Evolutionary conservation across 176 grass and related monocot genomes (phyloP), one percentile per base, ranked within the genome.

Genomic region (Avena atlantica): DNA sequence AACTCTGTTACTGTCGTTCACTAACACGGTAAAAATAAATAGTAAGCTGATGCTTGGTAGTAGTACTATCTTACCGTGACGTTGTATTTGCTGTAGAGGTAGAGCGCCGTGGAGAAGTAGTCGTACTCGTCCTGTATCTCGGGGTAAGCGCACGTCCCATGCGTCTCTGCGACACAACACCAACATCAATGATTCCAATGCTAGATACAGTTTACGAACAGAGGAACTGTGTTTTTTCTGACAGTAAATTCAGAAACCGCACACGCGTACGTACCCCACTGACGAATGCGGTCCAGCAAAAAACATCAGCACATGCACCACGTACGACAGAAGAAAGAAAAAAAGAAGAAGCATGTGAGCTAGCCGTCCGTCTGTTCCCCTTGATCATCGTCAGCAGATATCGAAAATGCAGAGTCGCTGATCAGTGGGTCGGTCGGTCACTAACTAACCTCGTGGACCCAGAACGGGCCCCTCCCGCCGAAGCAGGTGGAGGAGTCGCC

Each of bases 141-240:
- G 20, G 97, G 94, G 89, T 87, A 96, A n/a, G 82, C 93, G 55
- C 97, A 98, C 34, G 97, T 98, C 40, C 97, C 97, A 64, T 98
- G 97, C 53, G 91, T 96, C 92, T 92, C 94, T 98, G 96, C 68
- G 69, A 64, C 70, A 58, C 40, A 56, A 82, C 8, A 44, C 44
- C 44, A 40, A 40, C 37, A 40, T 0, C 37, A 6, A 9, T 47
- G 12, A 8, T 63, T 74, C 50, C 23, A 79, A 37, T 27, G 36
- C 81, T 47, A 88, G 31, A 69, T 42, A 45, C 34, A 78, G 34
- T 55, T 60, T 1, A 68, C 2, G 21, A 49, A 12, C 21, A 42
- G 40, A 10, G 68, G 20, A 68, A 31, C 5, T 74, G 13, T 15
- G 61, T 64, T 12, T 74, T 12, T 81, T 66, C 2, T 8, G 45